Conservation (phyloP, 2,329 filamentous ascomycete genomes). For the Trematosphaeria pertusa region DNA sequence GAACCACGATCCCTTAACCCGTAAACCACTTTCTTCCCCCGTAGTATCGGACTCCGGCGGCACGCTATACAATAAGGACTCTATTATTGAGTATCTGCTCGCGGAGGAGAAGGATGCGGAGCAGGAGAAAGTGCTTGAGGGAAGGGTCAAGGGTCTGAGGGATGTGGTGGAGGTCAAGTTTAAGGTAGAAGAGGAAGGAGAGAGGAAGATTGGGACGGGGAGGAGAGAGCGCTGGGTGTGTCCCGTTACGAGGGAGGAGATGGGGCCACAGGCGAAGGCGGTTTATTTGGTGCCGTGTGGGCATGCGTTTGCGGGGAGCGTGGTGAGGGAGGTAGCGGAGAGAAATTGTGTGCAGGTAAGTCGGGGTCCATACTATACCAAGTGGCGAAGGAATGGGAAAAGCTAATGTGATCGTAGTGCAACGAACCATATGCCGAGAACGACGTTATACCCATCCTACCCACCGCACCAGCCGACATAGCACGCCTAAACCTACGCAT, state of each 20-base stretch:
- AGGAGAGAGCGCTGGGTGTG: constrained; percentile 74
- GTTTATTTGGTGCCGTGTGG: constrained; percentile 95
- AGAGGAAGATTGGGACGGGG: constrained; percentile 45
- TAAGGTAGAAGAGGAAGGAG: constrained; percentile 57
- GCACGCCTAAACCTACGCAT: constrained; percentile 70
- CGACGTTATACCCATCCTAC: constrained; percentile 84
- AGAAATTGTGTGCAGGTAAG: constrained; percentile 66
- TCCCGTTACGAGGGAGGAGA: constrained; percentile 83
- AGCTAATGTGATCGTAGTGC: constrained; percentile 62
- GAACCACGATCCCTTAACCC: constrained; percentile 87
- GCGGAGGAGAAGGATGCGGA: constrained; percentile 63
- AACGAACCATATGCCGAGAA: constrained; percentile 73
- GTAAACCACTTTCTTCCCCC: constrained; percentile 73
- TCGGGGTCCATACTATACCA: background rate
- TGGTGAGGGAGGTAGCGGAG: constrained; percentile 78
- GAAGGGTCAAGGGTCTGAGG: constrained; percentile 76
- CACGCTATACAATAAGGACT: constrained; percentile 93
- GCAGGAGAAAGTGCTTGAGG: constrained; percentile 66
- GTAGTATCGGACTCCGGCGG: constrained; percentile 86
- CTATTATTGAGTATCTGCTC: constrained; percentile 75
- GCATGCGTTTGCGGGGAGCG: constrained; percentile 88
- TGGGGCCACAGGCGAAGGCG: constrained; percentile 79
- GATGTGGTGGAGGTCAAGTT: constrained; percentile 91
- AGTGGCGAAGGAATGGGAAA: background rate
- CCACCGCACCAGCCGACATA: constrained; percentile 73